phyloP scores from a whole-genome alignment of 2,329 filamentous ascomycete genomes.

The Fusarium xylarioides region DNA sequence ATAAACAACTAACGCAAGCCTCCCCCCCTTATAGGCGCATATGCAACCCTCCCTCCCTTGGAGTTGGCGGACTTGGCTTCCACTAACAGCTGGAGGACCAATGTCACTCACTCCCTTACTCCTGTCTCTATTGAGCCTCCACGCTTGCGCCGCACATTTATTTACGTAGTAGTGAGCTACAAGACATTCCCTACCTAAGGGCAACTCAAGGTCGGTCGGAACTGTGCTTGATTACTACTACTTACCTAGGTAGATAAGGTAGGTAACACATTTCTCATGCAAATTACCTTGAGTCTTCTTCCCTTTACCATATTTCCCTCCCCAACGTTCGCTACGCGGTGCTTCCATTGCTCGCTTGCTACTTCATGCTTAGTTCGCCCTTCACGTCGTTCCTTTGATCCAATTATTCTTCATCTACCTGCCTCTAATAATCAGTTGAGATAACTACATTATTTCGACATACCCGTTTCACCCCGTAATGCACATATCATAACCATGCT shows the following conservation, averaged over 20 bases:
- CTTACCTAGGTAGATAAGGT: not conserved
- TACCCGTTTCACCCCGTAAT: conserved; percentile 14
- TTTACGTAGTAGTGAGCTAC: not conserved
- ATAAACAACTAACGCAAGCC: not conserved
- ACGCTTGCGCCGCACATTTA: conserved; percentile 6
- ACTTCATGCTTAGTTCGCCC: not conserved
- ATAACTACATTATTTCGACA: conserved; percentile 1
- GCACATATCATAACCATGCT: conserved; percentile 44
- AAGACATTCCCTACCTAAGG: not conserved
- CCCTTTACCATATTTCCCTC: not conserved
- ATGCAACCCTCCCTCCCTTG: conserved; percentile 5
- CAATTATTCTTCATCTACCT: not conserved
- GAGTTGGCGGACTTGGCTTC: conserved; percentile 1
- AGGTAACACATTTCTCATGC: not conserved
- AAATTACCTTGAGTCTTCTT: not conserved
- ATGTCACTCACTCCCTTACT: conserved; percentile 12
- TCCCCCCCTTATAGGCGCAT: not conserved
- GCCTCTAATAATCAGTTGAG: not conserved
- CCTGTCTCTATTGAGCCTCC: conserved; percentile 13
- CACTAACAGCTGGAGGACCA: not conserved
- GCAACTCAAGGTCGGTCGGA: not conserved
- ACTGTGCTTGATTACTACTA: not conserved
- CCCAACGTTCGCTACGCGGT: not conserved
- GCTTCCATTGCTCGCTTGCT: not conserved
- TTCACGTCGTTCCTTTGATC: conserved; percentile 15